A percentile compares a stretch with the other conserved stretches of the same genome.
Evolutionary conservation across 768 basidiomycete genomes (phyloP).

Genomic region (Suillus lakei): DNA sequence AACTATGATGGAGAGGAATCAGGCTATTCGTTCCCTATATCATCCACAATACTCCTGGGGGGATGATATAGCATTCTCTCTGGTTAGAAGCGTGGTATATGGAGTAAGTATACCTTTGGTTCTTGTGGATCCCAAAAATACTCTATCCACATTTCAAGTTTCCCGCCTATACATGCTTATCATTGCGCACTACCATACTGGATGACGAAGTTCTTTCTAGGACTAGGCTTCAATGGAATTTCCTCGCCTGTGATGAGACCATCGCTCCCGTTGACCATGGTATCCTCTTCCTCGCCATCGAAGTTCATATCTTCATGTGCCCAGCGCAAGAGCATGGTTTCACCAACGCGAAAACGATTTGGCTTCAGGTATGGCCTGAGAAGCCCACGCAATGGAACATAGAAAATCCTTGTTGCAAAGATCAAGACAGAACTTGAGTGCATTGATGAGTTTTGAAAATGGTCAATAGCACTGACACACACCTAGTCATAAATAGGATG

Average conservation of each 20-base stretch:
- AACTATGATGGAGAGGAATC: too few species aligned
- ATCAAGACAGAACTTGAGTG: background rate
- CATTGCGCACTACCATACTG: constrained; percentile 12
- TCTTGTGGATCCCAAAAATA: too few species aligned
- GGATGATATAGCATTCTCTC: too few species aligned
- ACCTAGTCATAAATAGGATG: background rate
- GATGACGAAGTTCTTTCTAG: constrained; percentile 1
- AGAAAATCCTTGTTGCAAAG: background rate
- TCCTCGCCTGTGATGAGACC: background rate
- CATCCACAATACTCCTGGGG: too few species aligned
- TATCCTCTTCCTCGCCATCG: constrained; percentile 8
- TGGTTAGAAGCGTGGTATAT: too few species aligned
- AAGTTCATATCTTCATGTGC: constrained; percentile 2
- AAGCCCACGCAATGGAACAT: background rate
- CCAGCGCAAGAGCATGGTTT: constrained; percentile 8
- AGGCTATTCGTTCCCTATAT: too few species aligned
- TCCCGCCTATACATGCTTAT: background rate
- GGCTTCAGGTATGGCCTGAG: background rate
- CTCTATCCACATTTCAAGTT: background rate
- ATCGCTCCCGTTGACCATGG: too few species aligned
- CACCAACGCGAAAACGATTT: constrained; percentile 9
- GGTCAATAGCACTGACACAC: background rate
- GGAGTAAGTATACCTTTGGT: too few species aligned
- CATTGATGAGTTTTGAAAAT: background rate
- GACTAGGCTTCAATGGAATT: constrained; percentile 13